These are phyloP conservation scores for Alternaria novae-zelandiae DNA, from an alignment of 2,329 filamentous ascomycete species.

Conservation along the genomic window DNA sequence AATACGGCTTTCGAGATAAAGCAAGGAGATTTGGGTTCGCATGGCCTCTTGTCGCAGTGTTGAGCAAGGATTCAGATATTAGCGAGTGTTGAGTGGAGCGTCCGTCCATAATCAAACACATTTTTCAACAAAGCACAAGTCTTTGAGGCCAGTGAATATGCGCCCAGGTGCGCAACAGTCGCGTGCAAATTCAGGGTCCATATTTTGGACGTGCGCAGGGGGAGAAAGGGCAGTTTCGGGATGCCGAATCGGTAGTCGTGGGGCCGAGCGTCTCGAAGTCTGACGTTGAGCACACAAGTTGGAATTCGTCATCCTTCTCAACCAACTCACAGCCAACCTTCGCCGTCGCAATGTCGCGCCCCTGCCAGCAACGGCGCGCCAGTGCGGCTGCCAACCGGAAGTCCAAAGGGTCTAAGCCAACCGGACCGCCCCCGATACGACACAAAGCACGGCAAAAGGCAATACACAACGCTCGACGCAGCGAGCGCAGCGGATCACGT, in stretches of 20 bases:
- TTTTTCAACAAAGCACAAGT: accelerated
- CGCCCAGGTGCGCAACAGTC: background rate
- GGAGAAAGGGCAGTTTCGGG: background rate
- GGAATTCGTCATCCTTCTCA: background rate
- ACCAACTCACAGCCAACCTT: background rate
- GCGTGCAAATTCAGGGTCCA: background rate
- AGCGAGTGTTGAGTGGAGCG: background rate
- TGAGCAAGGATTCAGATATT: background rate
- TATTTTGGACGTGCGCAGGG: background rate
- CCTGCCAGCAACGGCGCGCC: slow-evolving; percentile 33
- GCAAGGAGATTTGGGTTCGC: background rate
- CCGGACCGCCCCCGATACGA: slow-evolving; percentile 21
- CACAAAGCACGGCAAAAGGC: slow-evolving; percentile 30
- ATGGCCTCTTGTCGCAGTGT: background rate
- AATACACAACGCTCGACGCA: slow-evolving; percentile 22
- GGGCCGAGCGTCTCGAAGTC: slow-evolving; percentile 13
- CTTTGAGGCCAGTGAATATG: background rate
- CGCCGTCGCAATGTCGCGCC: slow-evolving; percentile 28
- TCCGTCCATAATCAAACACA: background rate
- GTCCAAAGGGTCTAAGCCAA: slow-evolving; percentile 15
- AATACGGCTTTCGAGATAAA: background rate
- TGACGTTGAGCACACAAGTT: slow-evolving; percentile 9
- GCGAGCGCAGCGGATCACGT: slow-evolving; percentile 5
- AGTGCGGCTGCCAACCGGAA: slow-evolving; percentile 28
- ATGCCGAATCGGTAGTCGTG: slow-evolving; percentile 4